Evolutionary conservation across 1,139 yeast species (phyloP), one percentile per base, ranked within the genome.

Genomic region (Geotrichum macrosporum): DNA sequence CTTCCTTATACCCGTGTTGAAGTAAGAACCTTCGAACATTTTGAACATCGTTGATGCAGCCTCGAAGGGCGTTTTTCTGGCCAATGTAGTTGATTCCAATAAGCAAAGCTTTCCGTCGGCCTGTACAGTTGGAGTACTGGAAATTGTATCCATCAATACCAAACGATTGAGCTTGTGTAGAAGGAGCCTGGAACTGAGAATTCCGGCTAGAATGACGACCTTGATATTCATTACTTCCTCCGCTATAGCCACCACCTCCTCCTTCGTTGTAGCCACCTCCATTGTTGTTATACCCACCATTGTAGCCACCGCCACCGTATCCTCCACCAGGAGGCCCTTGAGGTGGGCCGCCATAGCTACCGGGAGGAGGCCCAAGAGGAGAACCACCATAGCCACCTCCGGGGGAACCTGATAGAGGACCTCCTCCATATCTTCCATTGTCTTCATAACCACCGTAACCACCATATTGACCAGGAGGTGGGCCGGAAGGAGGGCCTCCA

Each of bases 71-170:
- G 63, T 80, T 82, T 42, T 67, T 69, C n/a, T 83, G 66, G 9
- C 95, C 94, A 57, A 80, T 73, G 66, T 89, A 89, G 68, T 89
- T 89, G 67, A 87, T 84, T 8, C 97, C 97, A 47, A 89, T 74
- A 49, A 88, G 66, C 50, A 89, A 67, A 1, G 96, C 97, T 69
- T 88, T 89, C 55, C 82, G 78, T 42, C 71, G 70, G 16, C 95
- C 95, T 1, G 76, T 67, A 71, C 92, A 84, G 64, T 78, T 78
- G 32, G 95, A 85, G 68, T 84, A 84, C 63, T 80, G 83, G 64
- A 69, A 83, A 42, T 70, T 68, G 59, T 57, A 58, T 18, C 57
- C 57, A 13, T 55, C 57, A 3, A 57, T 57, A 24, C 71, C 72
- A 49, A 66, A 68, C 4, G 66, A 58, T 54, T 70, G 74, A 30